Percentiles rank a stretch among this genome's conserved stretches.
These are phyloP conservation scores for Colletotrichum costaricense DNA, from an alignment of 2,329 filamentous ascomycete species.

Conservation along the genomic window DNA sequence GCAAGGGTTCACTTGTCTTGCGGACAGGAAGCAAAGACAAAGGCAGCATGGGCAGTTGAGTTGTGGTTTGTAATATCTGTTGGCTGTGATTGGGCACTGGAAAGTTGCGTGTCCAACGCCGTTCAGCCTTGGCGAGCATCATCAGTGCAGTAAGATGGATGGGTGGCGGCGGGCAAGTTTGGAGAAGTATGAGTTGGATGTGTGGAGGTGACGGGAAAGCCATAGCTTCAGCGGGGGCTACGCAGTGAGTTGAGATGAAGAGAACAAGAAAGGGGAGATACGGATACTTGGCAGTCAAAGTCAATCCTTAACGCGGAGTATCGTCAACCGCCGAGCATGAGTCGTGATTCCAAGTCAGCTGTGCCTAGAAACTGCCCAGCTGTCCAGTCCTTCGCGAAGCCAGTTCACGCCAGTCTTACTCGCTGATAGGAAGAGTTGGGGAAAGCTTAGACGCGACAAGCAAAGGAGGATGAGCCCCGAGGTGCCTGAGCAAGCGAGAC, in stretches of 20 bases:
- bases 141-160: not conserved
- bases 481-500: conserved; percentile 12
- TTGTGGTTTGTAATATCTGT: not conserved
- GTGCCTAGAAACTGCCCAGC: conserved; percentile 17
- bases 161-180: not conserved
- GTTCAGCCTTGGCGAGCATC: conserved; percentile 32
- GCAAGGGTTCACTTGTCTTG: conserved; percentile 13
- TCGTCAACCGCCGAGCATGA: conserved; percentile 8
- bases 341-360: not conserved
- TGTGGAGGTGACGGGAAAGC: not conserved
- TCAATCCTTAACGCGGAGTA: conserved; percentile 34
- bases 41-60: too few species aligned
- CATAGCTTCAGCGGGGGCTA: not conserved
- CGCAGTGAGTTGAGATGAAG: not conserved
- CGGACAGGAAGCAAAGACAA: conserved; percentile 4
- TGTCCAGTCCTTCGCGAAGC: not conserved
- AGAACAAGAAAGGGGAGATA: not conserved
- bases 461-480: conserved; percentile 9
- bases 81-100: conserved; percentile 5
- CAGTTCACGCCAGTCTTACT: not conserved
- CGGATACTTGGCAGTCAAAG: conserved; percentile 27
- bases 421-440: conserved; percentile 14
- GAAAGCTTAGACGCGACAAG: conserved; percentile 34
- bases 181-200: not conserved
- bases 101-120: conserved; percentile 1